These are phyloP conservation scores for Coemansia furcata DNA, from an alignment of 192 early-diverging fungal species.

Conservation along the genomic window DNA sequence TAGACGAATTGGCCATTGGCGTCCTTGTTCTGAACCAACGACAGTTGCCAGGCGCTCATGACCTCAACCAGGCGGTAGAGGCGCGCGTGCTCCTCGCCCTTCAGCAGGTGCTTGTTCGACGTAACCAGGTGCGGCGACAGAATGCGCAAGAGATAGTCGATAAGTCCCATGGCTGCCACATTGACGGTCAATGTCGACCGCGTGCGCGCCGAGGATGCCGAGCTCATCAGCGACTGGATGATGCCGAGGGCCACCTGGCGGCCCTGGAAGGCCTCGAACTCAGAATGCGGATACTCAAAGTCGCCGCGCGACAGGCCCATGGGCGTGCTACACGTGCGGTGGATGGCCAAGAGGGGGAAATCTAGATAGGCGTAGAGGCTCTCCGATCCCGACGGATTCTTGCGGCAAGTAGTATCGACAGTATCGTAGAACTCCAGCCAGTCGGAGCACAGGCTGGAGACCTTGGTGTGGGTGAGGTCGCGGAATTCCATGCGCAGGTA, in stretches of 20 bases:
- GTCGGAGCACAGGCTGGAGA: slow-evolving; percentile 61
- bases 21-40: slow-evolving; percentile 38
- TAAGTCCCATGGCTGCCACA: slow-evolving; percentile 56
- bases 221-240: slow-evolving; percentile 42
- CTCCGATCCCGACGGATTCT: slow-evolving; percentile 36
- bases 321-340: slow-evolving; percentile 77
- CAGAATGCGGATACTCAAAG: slow-evolving; percentile 71
- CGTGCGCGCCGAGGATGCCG: slow-evolving; percentile 49
- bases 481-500: slow-evolving; percentile 79
- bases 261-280: slow-evolving; percentile 64
- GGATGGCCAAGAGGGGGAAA: slow-evolving; percentile 71
- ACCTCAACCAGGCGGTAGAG: slow-evolving; percentile 34
- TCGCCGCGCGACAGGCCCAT: slow-evolving; percentile 55
- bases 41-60: slow-evolving; percentile 24
- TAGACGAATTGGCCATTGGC: slow-evolving; percentile 31
- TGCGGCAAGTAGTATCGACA: slow-evolving; percentile 46
- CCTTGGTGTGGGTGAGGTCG: slow-evolving; percentile 66
- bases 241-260: slow-evolving; percentile 59
- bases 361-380: slow-evolving; percentile 65
- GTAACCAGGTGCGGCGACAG: slow-evolving; percentile 72
- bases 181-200: slow-evolving; percentile 54
- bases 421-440: slow-evolving; percentile 85
- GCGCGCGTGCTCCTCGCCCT: slow-evolving; percentile 24
- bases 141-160: slow-evolving; percentile 70
- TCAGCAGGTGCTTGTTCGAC: slow-evolving; percentile 55